A percentile compares a stretch with the other conserved stretches of the same genome.
These are phyloP conservation scores for Syzygium grande DNA, from an alignment of 345 rosid genomes.

Conservation along the genomic window DNA sequence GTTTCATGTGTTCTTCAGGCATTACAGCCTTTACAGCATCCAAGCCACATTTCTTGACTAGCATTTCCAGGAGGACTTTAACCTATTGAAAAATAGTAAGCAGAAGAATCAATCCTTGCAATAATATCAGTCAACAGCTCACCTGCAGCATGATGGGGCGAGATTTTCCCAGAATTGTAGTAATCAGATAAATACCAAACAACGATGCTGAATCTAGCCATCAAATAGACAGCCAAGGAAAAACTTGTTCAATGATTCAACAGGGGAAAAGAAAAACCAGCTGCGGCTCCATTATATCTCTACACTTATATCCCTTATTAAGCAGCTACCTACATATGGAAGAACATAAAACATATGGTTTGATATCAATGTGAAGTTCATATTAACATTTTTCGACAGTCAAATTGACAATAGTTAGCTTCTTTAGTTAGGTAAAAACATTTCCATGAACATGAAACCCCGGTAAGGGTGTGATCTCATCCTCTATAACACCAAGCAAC, in stretches of 20 bases:
- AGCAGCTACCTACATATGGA: not conserved
- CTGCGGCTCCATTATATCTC: not conserved
- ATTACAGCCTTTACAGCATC: conserved; percentile 94
- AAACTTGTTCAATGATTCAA: not conserved
- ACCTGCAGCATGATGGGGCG: not conserved
- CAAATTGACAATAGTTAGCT: not conserved
- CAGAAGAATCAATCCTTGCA: not conserved
- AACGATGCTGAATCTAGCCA: not conserved
- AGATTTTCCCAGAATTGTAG: not conserved
- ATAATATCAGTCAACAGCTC: not conserved
- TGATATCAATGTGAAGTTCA: not conserved
- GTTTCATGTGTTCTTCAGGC: conserved; percentile 97
- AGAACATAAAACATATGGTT: not conserved
- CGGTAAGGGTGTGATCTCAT: not conserved
- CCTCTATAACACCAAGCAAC: not conserved
- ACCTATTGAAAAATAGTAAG: conserved; percentile 30
- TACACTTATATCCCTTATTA: not conserved
- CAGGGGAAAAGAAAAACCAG: not conserved
- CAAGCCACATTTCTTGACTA: conserved; percentile 80
- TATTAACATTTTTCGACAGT: not conserved
- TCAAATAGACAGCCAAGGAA: not conserved
- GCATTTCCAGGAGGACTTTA: conserved; percentile 93
- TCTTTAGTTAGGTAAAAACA: not conserved
- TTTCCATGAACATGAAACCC: not conserved
- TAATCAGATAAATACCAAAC: not conserved